phyloP scores from a whole-genome alignment of 208 protist species.

The Herpetomonas samuelpessoai region DNA sequence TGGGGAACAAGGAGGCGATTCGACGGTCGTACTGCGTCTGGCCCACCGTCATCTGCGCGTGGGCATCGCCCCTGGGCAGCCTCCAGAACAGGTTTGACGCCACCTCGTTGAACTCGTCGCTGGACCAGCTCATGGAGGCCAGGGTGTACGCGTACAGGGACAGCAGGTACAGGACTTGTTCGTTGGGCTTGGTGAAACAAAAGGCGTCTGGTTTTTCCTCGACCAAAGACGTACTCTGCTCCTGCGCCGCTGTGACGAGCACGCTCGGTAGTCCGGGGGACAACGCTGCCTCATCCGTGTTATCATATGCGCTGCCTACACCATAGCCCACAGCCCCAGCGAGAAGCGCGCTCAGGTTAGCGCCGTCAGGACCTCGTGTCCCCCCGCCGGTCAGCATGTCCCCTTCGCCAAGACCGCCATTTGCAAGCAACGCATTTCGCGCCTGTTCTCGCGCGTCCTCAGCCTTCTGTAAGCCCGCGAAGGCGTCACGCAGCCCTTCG shows the following conservation, averaged over 20 bases:
- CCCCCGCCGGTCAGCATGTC: not conserved
- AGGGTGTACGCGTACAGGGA: constrained; percentile 6
- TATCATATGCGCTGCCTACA: not conserved
- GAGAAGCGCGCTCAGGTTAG: not conserved
- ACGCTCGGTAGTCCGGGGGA: not conserved
- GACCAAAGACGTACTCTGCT: no score
- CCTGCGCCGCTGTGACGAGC: not conserved
- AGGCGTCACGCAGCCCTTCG: not conserved
- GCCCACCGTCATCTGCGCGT: no score
- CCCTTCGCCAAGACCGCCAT: not conserved
- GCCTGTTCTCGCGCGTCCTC: not conserved
- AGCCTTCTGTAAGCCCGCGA: not conserved
- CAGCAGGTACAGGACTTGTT: constrained; percentile 12
- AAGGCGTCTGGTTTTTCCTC: constrained; percentile 2
- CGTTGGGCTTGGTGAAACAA: not conserved
- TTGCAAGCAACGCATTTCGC: not conserved
- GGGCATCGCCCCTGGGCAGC: no score
- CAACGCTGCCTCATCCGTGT: not conserved
- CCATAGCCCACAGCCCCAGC: not conserved
- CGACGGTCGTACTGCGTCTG: constrained; percentile 4
- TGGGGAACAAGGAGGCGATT: constrained; percentile 7
- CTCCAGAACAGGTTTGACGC: constrained; percentile 3
- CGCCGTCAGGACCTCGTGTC: not conserved
- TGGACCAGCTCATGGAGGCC: constrained; percentile 6
- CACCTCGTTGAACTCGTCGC: constrained; percentile 6